Evolutionary conservation across 495 filamentous ascomycete genomes (phyloP), one percentile per base, ranked within the genome.

Genomic region (Aspergillus cavernicola): DNA sequence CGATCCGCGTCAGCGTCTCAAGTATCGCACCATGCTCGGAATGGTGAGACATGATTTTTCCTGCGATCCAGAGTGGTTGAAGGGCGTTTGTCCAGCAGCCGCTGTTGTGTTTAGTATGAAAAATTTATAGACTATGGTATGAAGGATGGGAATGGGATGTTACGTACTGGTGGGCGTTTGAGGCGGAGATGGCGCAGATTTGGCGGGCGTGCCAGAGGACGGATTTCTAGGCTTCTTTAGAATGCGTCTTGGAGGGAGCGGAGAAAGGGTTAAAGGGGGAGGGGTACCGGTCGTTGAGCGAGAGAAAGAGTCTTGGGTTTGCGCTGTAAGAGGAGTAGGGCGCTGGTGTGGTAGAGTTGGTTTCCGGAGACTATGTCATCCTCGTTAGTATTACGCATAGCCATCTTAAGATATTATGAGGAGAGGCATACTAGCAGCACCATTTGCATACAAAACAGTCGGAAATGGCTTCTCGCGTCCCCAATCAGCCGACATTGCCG

Each of bases 1-100:
- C 73, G 31, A 78, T 75, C 11, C 60, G 50, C 8, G 60, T 60
- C 51, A 75, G 53, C 5, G 69, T 65, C 8, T 70, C 61, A 0
- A 73, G 51, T n/a, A 78, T 67, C 3, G 67, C 65, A 24, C 51
- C 63, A 48, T 78, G 75, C 52, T 78, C 75, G 1, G 65, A 67
- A 40, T 66, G 62, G 58, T 78, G 72, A 9, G 68, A 75, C 58
- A 76, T 68, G 12, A 69, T 59, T 48, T 67, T 69, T 6, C 75
- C 75, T 2, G 75, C 75, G 18, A 76, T 57, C 71, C 70, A 78
- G 13, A 76, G 65, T 15, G 74, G 72, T 47, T 78, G 74, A 3
- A 78, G 68, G 9, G 71, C 68, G 60, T 76, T 76, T 6, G 69
- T 76, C 64, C 71, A 68, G 52, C 72, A 73, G 13, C 72, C 72